Evolutionary conservation across 352 stramenopile species (phyloP), one percentile per base, ranked within the genome.

Genomic region (Globisporangium sylvaticum): DNA sequence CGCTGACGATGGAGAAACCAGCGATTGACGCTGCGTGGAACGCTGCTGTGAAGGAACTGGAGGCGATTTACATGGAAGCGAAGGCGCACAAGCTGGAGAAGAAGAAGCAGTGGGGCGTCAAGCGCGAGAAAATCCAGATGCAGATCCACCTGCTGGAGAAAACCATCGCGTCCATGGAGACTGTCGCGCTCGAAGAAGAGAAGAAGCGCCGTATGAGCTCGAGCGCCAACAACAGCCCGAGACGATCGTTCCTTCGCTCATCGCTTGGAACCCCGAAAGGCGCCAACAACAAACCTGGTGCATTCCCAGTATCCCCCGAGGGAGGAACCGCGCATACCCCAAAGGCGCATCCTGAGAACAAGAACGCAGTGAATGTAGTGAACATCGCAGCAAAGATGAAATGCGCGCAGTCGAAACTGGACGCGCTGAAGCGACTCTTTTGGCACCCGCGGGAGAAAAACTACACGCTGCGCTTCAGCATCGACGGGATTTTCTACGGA

Each of bases 401-500:
- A n/a, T 81, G 80, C 55, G 82, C 82, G 22, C 84, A 90, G 60
- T 85, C 81, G 3, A 92, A 94, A 34, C 67, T 91, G 10, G 86
- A 94, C 62, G 74, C 81, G 2, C 72, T 94, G 6, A 81, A 88
- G 32, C 77, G 84, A 18, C 70, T 81, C 42, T 90, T 81, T 48
- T 94, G 83, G 83, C 84, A 91, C 52, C 84, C 82, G 39, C 74
- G 79, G 0, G 84, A 89, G 61, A 92, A 89, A 62, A 65, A 83
- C 54, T 94, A 94, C 70, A 84, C 84, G 1, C 69, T 92, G 37
- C 84, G 86, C 27, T 90, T 90, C 61, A 94, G 84, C 54, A 83
- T 91, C 24, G 83, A 89, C 44, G 86, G 86, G 10, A 89, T 94
- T 31, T 94, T 90, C 65, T 91, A 91, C 67, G 83, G 86, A 1